Conservation (phyloP, 1,139 yeast genomes). For the Candida frijolesensis region DNA sequence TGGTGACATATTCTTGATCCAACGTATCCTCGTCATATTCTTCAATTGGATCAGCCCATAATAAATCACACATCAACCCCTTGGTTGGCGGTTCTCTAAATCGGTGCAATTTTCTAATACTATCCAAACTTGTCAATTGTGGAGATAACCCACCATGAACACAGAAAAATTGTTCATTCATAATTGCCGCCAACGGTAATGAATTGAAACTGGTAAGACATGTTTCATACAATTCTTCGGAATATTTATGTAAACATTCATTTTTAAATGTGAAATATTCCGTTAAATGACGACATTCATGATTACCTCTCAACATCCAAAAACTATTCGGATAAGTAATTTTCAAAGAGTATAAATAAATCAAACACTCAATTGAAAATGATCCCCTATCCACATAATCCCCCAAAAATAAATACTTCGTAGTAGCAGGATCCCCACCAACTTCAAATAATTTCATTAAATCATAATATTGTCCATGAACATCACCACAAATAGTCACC, state of each 20-base stretch:
- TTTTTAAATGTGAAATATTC: constrained; percentile 91
- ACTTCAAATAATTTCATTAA: constrained; percentile 90
- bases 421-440: constrained; percentile 82
- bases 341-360: constrained; percentile 80
- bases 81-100: constrained; percentile 93
- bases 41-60: constrained; percentile 96
- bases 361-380: constrained; percentile 84
- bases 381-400: constrained; percentile 97
- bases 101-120: constrained; percentile 69
- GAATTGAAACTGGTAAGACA: constrained; percentile 83
- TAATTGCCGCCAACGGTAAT: constrained; percentile 88
- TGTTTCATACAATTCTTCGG: constrained; percentile 65
- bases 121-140: constrained; percentile 71
- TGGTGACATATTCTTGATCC: constrained; percentile 57
- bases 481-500: constrained; percentile 93
- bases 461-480: constrained; percentile 95
- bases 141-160: constrained; percentile 98
- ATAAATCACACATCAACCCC: constrained; percentile 91
- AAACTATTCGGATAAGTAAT: constrained; percentile 75
- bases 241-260: constrained; percentile 89
- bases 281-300: constrained; percentile 92
- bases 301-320: constrained; percentile 90
- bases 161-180: constrained; percentile 94
- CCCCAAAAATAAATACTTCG: constrained; percentile 84
- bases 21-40: constrained; percentile 73